Base-by-base conservation (phyloP, 257 asterid species). In the Nicotiana tomentosiformis region DNA sequence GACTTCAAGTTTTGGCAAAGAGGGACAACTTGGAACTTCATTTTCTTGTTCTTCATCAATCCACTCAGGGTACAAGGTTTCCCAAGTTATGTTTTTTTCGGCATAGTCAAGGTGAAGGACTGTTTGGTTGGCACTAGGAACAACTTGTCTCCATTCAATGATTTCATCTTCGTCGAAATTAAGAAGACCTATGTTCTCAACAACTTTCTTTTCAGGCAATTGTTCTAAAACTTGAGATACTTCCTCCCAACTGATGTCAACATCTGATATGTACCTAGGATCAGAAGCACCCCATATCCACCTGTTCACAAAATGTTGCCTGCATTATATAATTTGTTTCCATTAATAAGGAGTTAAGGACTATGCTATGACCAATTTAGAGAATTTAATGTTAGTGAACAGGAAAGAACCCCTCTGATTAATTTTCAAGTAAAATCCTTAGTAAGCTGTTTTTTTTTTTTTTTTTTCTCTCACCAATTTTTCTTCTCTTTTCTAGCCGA, bases 41-140 rank as follows among this genome's bases (percentile, higher is more conserved):
- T 84, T 88, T 46, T 93, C 95, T 81, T 95, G 97, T 49, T 95
- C 99, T 83, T 95, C 98, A 68, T 95, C 99, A 56, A 95, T 95
- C 99, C 99, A 95, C 83, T 95, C 99, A 0, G 99, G 98, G 76
- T 90, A 95, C 67, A 95, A 81, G 3, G 85, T 33, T 0, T 91
- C 96, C 99, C 99, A 94, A 0, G 97, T 94, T 16, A 93, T 67
- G 35, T 93, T 95, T 82, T 81, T 85, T 2, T 89, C 91, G 0
- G 88, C 95, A 6, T 86, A 80, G 26, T 92, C 92, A 7, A 95
- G 87, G 29, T 77, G 84, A 76, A 94, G 89, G 56, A 80, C 77
- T 1, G 87, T 85, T 86, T 88, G 92, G 57, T 92, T 85, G 20
- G 93, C 91, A 5, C 61, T 33, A 5, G 96, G 95, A 76, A 87